phyloP scores from a whole-genome alignment of 805 yeast genomes.

The Myxozyma mucilagina region DNA sequence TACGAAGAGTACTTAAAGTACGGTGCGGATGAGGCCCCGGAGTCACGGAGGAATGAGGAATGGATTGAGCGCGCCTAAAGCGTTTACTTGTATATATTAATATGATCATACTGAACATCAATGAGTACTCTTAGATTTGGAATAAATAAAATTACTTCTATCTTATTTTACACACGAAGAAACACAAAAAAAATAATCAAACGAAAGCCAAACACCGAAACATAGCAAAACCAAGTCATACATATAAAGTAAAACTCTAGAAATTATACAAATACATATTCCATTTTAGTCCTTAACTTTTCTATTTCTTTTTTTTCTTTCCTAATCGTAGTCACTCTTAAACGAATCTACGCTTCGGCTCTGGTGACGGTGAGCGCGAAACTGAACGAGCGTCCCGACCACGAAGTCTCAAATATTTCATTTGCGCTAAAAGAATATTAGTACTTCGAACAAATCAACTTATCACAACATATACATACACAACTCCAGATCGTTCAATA shows the following conservation, averaged over 20 bases:
- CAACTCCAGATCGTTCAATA: slow-evolving; percentile 47
- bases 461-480: slow-evolving; percentile 39
- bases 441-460: too few relatives aligned
- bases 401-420: slow-evolving; percentile 22
- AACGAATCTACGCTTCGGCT: slow-evolving; percentile 28
- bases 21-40: slow-evolving; percentile 51
- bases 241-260: not conserved
- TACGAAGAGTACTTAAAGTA: slow-evolving; percentile 72
- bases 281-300: too few relatives aligned
- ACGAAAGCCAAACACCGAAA: not conserved
- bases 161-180: slow-evolving; percentile 1
- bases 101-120: not conserved
- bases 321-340: not conserved
- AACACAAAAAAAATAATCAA: not conserved
- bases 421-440: slow-evolving; percentile 13
- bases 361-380: slow-evolving; percentile 34
- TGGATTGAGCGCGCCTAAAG: slow-evolving; percentile 33
- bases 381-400: slow-evolving; percentile 31
- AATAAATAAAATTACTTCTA: not conserved
- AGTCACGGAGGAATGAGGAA: slow-evolving; percentile 29
- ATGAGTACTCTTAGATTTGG: not conserved
- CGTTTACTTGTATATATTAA: not conserved
- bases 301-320: not conserved
- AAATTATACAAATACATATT: not conserved
- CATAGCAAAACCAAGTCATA: not conserved